Percentiles rank a stretch among this genome's conserved stretches.
Conservation (phyloP, 257 asterid genomes). For the Paulownia fortunei region DNA sequence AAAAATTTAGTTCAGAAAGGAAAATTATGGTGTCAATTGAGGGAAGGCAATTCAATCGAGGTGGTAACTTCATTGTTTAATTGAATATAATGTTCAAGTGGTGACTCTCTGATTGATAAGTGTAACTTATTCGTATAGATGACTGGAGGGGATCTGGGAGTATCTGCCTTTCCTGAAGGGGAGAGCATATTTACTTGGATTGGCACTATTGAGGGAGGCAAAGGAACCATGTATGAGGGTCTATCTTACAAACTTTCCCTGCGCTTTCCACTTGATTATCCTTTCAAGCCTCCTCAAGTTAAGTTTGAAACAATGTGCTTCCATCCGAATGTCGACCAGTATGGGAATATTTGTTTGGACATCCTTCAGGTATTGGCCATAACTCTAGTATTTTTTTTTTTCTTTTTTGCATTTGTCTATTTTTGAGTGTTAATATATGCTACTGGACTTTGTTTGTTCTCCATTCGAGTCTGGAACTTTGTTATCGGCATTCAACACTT, state of each 20-base stretch:
- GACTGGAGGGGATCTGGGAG: constrained; percentile 70
- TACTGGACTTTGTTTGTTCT: background rate
- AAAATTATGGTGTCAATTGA: background rate
- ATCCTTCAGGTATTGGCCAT: constrained; percentile 63
- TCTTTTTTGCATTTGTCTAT: background rate
- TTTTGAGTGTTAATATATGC: background rate
- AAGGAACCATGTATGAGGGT: constrained; percentile 69
- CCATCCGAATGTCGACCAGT: constrained; percentile 79
- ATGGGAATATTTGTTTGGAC: constrained; percentile 74
- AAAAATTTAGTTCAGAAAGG: background rate
- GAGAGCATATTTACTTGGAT: constrained; percentile 74
- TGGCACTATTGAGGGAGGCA: constrained; percentile 72
- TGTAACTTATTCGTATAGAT: constrained; percentile 42
- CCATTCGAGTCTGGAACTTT: background rate
- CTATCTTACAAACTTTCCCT: constrained; percentile 63
- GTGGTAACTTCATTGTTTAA: background rate
- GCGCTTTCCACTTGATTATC: constrained; percentile 75
- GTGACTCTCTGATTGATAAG: background rate
- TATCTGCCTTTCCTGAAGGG: constrained; percentile 78
- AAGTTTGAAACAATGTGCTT: constrained; percentile 76
- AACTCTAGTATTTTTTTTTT: background rate
- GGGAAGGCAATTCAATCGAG: background rate
- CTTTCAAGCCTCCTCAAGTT: constrained; percentile 84
- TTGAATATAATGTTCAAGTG: background rate
- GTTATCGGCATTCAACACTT: background rate